phyloP scores from a whole-genome alignment of 441 rosid species.

The Metrosideros polymorpha region DNA sequence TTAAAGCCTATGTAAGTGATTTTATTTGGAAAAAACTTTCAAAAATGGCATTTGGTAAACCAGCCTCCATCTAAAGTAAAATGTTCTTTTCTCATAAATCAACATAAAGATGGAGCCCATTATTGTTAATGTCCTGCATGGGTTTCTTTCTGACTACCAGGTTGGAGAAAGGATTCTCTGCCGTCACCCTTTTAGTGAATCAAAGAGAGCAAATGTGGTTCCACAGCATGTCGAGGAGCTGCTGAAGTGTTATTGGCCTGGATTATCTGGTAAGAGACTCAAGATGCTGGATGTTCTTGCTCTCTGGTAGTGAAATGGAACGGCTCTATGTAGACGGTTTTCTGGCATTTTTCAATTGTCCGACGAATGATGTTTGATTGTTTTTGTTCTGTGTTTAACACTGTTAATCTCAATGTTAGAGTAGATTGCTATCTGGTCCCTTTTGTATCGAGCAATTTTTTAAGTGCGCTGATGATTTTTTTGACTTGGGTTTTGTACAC shows the following conservation, averaged over 20 bases:
- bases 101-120: background rate
- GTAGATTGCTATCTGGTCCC: background rate
- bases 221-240: constrained; percentile 85
- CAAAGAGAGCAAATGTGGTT: constrained; percentile 93
- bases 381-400: background rate
- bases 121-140: background rate
- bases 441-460: background rate
- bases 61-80: background rate
- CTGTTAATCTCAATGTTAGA: background rate
- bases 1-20: background rate
- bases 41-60: background rate
- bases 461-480: background rate
- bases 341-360: background rate
- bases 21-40: background rate
- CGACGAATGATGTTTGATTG: background rate
- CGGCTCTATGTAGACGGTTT: background rate
- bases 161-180: constrained; percentile 77
- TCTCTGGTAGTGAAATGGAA: background rate
- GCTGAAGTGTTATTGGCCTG: constrained; percentile 91
- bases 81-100: background rate
- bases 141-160: constrained; percentile 19
- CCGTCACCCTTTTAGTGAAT: constrained; percentile 92
- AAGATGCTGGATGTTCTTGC: background rate
- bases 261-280: constrained; percentile 53
- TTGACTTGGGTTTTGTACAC: background rate